Evolutionary conservation across 2,329 filamentous ascomycete genomes (phyloP).

Genomic region (Aureobasidium sp.): DNA sequence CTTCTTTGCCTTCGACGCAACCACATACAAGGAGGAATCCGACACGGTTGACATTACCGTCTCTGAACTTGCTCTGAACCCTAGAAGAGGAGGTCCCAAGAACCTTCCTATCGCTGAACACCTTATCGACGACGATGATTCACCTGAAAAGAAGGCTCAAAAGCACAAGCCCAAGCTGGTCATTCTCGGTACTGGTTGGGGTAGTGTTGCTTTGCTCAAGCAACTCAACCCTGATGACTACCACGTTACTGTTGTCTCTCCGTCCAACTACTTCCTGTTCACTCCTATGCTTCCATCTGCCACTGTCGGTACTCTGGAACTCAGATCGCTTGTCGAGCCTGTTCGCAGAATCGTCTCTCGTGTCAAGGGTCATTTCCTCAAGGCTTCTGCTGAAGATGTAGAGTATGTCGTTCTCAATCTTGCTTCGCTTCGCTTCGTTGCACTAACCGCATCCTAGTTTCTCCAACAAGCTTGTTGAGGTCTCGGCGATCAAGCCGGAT

Average conservation of each 20-base stretch:
- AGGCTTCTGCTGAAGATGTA: constrained; percentile 78
- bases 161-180: constrained; percentile 91
- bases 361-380: constrained; percentile 81
- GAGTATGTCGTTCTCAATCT: constrained; percentile 37
- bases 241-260: constrained; percentile 90
- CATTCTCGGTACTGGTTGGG: constrained; percentile 91
- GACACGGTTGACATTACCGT: constrained; percentile 67
- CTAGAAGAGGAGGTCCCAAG: constrained; percentile 80
- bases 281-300: constrained; percentile 97
- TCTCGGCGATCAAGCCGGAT: constrained; percentile 62
- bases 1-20: constrained; percentile 92
- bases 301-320: constrained; percentile 88
- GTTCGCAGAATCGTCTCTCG: constrained; percentile 74
- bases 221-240: constrained; percentile 85
- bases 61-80: constrained; percentile 74
- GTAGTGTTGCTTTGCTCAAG: constrained; percentile 85
- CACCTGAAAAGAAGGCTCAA: constrained; percentile 57
- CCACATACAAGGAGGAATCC: constrained; percentile 72
- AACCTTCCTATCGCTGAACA: constrained; percentile 87
- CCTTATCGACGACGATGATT: constrained; percentile 83
- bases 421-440: neutral
- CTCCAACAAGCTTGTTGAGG: constrained; percentile 80
- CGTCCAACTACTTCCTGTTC: constrained; percentile 94
- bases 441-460: constrained; percentile 40
- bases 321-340: constrained; percentile 87